Percentiles rank a stretch among this genome's conserved stretches.
These are phyloP conservation scores for Apiospora saccharicola DNA, from an alignment of 2,329 filamentous ascomycete genomes.

Conservation along the genomic window DNA sequence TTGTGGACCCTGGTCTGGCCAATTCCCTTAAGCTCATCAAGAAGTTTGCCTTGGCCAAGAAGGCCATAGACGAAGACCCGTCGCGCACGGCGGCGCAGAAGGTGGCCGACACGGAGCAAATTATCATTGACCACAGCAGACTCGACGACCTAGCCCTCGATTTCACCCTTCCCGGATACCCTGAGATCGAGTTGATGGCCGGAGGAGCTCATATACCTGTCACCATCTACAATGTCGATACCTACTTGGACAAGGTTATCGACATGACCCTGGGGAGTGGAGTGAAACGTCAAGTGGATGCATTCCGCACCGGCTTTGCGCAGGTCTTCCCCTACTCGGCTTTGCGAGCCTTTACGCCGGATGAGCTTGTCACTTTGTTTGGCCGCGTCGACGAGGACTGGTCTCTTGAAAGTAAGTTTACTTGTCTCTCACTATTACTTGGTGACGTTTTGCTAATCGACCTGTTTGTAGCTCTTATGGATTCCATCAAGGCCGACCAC, in stretches of 20 bases:
- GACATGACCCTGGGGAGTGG: constrained; percentile 91
- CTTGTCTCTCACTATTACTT: not conserved
- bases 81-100: constrained; percentile 74
- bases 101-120: constrained; percentile 69
- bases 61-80: constrained; percentile 77
- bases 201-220: constrained; percentile 78
- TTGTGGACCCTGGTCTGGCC: constrained; percentile 86
- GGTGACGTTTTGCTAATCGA: not conserved
- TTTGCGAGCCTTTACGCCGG: constrained; percentile 90
- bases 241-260: constrained; percentile 87
- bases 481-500: constrained; percentile 98
- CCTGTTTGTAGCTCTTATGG: constrained; percentile 76
- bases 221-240: constrained; percentile 89
- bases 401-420: constrained; percentile 87
- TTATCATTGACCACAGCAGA: constrained; percentile 76
- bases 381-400: constrained; percentile 94
- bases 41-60: constrained; percentile 84
- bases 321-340: constrained; percentile 96
- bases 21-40: constrained; percentile 87
- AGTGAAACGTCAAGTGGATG: constrained; percentile 87
- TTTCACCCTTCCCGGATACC: constrained; percentile 93
- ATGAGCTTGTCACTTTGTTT: constrained; percentile 94
- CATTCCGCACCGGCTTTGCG: constrained; percentile 90
- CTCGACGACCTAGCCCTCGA: constrained; percentile 92
- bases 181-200: constrained; percentile 80